Evolutionary conservation across 1,284 basidiomycete species (phyloP).

Genomic region (Gymnopus androsaceus): DNA sequence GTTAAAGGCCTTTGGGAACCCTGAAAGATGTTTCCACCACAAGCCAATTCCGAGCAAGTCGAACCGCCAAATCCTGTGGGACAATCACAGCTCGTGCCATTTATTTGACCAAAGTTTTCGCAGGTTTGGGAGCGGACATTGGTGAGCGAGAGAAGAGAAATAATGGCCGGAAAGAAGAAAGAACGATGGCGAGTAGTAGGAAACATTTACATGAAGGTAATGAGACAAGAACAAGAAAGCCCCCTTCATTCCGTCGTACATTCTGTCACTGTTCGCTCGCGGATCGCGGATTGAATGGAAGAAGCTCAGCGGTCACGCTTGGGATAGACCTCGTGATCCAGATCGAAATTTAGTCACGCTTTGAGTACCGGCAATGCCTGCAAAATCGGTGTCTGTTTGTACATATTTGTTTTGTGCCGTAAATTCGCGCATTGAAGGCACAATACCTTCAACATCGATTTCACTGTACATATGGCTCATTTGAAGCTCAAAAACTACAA

Average conservation of each 20-base stretch:
- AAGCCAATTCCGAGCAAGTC: constrained; percentile 69
- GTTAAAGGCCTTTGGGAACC: constrained; percentile 57
- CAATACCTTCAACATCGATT: no score
- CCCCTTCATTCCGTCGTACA: constrained; percentile 1
- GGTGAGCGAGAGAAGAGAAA: not conserved
- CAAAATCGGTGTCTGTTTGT: no score
- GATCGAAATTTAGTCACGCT: no score
- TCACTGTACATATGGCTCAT: no score
- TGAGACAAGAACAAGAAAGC: not conserved
- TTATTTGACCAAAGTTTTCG: constrained; percentile 67
- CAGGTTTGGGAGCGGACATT: constrained; percentile 51
- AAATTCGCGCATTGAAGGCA: no score
- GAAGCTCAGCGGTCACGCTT: no score
- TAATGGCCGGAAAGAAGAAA: not conserved
- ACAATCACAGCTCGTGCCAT: constrained; percentile 65
- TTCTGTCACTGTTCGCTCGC: no score
- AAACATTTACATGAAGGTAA: not conserved
- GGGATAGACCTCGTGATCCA: no score
- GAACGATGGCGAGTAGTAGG: not conserved
- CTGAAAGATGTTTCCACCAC: constrained; percentile 80
- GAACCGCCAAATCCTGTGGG: constrained; percentile 77
- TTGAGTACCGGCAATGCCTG: no score
- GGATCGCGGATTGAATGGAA: no score
- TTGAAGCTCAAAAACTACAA: no score
- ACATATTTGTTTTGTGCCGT: no score